Conservation (phyloP, 345 rosid genomes). For the Microcos paniculata region DNA sequence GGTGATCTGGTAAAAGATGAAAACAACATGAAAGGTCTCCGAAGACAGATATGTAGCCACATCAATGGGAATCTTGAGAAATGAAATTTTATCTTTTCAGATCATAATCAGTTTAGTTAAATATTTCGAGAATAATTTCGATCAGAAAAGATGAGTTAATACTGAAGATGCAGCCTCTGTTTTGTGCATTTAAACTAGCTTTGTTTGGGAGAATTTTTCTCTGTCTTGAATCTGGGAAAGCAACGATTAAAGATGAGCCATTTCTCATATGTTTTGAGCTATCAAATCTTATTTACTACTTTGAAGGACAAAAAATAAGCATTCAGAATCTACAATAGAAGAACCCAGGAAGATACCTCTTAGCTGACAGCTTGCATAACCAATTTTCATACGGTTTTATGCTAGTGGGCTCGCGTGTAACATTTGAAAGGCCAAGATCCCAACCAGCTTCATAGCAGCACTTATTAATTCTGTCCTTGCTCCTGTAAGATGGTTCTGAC, state of each 20-base stretch:
- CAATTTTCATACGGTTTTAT: background rate
- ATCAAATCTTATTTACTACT: background rate
- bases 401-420: background rate
- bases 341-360: background rate
- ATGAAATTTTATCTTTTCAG: slow-evolving; percentile 12
- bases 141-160: background rate
- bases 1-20: slow-evolving; percentile 6
- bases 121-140: slow-evolving; percentile 14
- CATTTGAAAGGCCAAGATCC: background rate
- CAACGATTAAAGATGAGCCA: background rate
- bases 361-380: background rate
- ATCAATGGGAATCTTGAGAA: slow-evolving; percentile 10
- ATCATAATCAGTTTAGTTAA: background rate
- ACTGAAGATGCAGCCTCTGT: background rate
- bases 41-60: background rate
- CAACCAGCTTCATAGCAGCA: background rate
- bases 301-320: background rate
- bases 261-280: background rate
- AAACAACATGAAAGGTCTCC: background rate
- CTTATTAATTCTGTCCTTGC: too few species aligned
- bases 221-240: slow-evolving; percentile 2
- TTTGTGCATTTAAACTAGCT: background rate
- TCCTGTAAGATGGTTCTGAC: too few species aligned
- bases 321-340: background rate
- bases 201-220: slow-evolving; percentile 1